Evolutionary conservation across 2,329 filamentous ascomycete species (phyloP).

Genomic region (Dryadomyces sulphureus): DNA sequence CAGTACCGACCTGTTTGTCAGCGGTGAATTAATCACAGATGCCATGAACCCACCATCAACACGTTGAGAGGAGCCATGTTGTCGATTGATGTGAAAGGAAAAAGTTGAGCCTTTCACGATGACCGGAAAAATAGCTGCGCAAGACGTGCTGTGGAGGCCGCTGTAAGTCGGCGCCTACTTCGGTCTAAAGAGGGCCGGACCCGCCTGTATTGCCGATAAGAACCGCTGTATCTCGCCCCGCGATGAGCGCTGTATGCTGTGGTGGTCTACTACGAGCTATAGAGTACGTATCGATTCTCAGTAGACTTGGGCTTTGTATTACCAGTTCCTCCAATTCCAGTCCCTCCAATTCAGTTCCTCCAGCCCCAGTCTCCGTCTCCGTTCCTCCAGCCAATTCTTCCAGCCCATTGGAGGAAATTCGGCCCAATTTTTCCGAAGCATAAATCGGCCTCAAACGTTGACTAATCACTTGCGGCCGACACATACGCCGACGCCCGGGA

Average conservation of each 20-base stretch:
- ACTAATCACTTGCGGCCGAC: neutral
- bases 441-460: neutral
- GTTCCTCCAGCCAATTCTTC: too few relatives aligned
- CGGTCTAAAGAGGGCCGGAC: neutral
- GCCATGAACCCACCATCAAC: conserved; percentile 41
- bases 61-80: conserved; percentile 48
- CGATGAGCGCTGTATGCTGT: too few relatives aligned
- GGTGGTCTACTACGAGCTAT: too few relatives aligned
- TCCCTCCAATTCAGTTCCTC: too few relatives aligned
- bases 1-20: conserved; percentile 59
- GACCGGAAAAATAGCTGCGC: neutral
- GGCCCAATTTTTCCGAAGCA: conserved; percentile 2
- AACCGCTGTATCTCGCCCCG: too few relatives aligned
- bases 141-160: neutral
- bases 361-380: too few relatives aligned
- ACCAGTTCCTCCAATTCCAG: too few relatives aligned
- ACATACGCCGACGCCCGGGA: neutral
- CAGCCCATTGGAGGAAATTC: conserved; percentile 8
- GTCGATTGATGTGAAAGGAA: conserved; percentile 1
- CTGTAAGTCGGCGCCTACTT: neutral
- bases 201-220: too few relatives aligned
- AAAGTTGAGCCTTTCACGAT: neutral
- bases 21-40: too few relatives aligned
- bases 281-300: too few relatives aligned
- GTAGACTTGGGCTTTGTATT: too few relatives aligned